Percentiles rank a stretch among this genome's conserved stretches.
Evolutionary conservation across 352 stramenopile species (phyloP).

Genomic region (Pythium graminicola): DNA sequence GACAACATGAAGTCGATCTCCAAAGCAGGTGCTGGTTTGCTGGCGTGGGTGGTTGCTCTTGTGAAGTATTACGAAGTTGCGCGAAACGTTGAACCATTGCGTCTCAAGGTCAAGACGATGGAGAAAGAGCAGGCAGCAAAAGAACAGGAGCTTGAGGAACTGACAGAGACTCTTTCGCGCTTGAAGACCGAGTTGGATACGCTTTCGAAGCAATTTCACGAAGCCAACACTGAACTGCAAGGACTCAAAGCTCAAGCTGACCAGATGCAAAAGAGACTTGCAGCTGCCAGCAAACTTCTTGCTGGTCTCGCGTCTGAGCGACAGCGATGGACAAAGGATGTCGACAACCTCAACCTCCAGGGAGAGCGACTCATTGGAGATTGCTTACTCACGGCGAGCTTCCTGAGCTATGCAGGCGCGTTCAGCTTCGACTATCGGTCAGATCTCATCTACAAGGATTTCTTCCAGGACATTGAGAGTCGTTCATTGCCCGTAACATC

Average conservation of each 20-base stretch:
- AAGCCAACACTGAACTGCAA: conserved; percentile 89
- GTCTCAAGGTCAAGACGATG: conserved; percentile 75
- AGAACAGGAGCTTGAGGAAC: conserved; percentile 80
- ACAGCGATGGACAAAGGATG: conserved; percentile 87
- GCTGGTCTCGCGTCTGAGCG: conserved; percentile 91
- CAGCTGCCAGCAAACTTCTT: conserved; percentile 86
- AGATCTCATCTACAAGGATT: conserved; percentile 80
- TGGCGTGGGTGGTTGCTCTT: conserved; percentile 93
- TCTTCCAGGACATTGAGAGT: conserved; percentile 62
- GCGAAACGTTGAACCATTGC: conserved; percentile 92
- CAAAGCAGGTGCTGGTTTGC: conserved; percentile 19
- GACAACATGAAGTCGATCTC: conserved; percentile 88
- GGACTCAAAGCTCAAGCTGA: conserved; percentile 87
- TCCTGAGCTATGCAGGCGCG: conserved; percentile 90
- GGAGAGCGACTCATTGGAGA: conserved; percentile 90
- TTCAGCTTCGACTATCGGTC: conserved; percentile 87
- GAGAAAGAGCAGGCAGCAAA: conserved; percentile 91
- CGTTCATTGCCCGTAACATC: conserved; percentile 86
- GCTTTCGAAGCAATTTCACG: conserved; percentile 88
- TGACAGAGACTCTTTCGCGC: conserved; percentile 79
- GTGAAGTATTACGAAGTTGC: conserved; percentile 91
- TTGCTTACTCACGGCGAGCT: conserved; percentile 88
- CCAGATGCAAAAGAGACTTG: conserved; percentile 83
- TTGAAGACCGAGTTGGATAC: conserved; percentile 86
- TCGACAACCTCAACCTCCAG: conserved; percentile 62